Evolutionary conservation across 2,329 filamentous ascomycete genomes (phyloP), one percentile per base, ranked within the genome.

Genomic region (Colletotrichum tamarilloi): DNA sequence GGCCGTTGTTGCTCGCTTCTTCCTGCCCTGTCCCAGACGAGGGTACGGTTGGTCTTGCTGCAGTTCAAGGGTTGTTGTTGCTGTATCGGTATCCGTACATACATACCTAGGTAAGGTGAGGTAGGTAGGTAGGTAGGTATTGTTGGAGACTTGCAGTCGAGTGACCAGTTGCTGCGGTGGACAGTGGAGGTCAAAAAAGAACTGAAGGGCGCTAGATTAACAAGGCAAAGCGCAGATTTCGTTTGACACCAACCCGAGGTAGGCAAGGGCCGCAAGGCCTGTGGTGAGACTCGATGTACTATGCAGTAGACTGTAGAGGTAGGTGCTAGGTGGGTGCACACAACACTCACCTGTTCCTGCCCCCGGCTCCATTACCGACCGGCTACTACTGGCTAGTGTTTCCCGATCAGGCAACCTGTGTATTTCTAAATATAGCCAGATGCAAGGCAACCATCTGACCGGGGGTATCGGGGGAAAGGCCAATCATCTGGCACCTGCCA

Each of bases 311-410:
- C 5, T 49, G 19, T 9, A 62, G 16, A 62, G 59, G 35, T 42
- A 53, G 58, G 69, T 68, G 26, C 26, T 26, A 5, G 65, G 58
- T 56, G 57, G 63, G 62, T 56, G 63, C 63, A 26, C 28, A 55
- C 46, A 56, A 69, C 66, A 59, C 70, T 73, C 67, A 62, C 70
- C 60, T 73, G 70, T 42, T 70, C 56, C 55, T 70, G 59, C 66
- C 69, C 42, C 59, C 53, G 57, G 49, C 58, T n/a, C 69, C 59
- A 68, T 58, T 24, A 30, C 58, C 52, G 52, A 63, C 58, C 49
- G 52, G 58, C 42, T 42, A 63, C 46, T 52, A 68, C 46, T 65
- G 46, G 56, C 60, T 70, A 73, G 67, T 16, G 32, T 62, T 12
- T 52, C 60, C 56, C 55, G 49, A 70, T 62, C 46, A 42, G 67